Evolutionary conservation across 2,329 filamentous ascomycete species (phyloP).

Genomic region (Ophiostoma triangulosporum): DNA sequence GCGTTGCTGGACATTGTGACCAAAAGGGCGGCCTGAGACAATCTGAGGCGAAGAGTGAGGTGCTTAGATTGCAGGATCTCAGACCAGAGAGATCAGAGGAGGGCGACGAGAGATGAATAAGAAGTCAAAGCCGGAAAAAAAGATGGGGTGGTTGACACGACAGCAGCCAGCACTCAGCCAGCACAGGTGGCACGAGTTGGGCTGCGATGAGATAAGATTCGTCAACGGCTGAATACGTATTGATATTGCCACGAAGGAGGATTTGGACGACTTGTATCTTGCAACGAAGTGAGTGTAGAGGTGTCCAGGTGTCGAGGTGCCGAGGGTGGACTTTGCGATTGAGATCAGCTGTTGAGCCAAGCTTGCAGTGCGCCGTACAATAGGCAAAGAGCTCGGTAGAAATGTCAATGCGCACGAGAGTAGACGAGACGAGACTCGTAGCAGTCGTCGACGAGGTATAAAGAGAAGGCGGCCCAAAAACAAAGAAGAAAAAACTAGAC

Average conservation of each 20-base stretch:
- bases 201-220: background rate
- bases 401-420: background rate
- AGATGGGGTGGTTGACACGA: background rate
- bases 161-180: background rate
- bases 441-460: background rate
- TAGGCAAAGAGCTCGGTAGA: background rate
- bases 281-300: background rate
- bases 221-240: background rate
- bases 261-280: too few relatives aligned
- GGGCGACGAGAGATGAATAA: background rate
- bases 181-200: background rate
- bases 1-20: conserved; percentile 14
- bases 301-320: background rate
- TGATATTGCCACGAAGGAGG: background rate
- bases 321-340: background rate
- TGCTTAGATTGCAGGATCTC: background rate
- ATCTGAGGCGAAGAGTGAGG: background rate
- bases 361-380: background rate
- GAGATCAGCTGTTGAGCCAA: background rate
- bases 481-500: conserved; percentile 17
- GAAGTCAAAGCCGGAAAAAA: background rate
- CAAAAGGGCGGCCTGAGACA: background rate
- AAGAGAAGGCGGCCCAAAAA: background rate
- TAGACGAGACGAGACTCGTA: background rate
- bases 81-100: background rate